phyloP scores from a whole-genome alignment of 441 rosid species.

The Biscutella laevigata region DNA sequence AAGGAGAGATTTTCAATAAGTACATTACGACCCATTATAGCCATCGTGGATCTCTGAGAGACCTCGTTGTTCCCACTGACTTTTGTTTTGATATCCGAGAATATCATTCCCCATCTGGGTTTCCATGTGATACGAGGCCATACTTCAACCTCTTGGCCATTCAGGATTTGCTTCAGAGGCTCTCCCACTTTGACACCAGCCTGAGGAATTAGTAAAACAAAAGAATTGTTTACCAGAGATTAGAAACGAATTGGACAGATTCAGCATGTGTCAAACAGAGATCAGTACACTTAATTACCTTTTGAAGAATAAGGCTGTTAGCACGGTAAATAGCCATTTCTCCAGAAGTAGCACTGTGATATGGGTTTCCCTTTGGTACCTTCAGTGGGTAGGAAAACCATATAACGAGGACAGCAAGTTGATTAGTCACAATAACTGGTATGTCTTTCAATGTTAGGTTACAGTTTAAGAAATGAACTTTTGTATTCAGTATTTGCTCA shows the following conservation, averaged over 20 bases:
- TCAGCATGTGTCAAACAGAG: neutral
- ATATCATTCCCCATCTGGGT: constrained; percentile 81
- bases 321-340: constrained; percentile 93
- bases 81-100: constrained; percentile 59
- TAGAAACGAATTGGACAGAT: neutral
- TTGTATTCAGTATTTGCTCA: neutral
- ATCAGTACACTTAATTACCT: constrained; percentile 30
- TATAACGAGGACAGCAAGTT: neutral
- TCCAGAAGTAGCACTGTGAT: constrained; percentile 95
- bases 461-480: neutral
- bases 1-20: constrained; percentile 50
- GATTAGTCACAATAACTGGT: neutral
- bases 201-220: constrained; percentile 29
- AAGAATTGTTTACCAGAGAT: neutral
- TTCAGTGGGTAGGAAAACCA: constrained; percentile 20
- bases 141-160: constrained; percentile 89
- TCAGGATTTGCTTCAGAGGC: constrained; percentile 55
- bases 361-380: constrained; percentile 95
- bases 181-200: constrained; percentile 69
- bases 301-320: constrained; percentile 66
- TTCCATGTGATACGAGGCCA: constrained; percentile 88
- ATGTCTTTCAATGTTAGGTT: neutral
- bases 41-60: constrained; percentile 66
- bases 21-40: constrained; percentile 55
- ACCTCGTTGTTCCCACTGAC: constrained; percentile 47